Percentiles rank a stretch among this genome's conserved stretches.
These are phyloP conservation scores for Mycena haematopus DNA, from an alignment of 768 basidiomycete genomes.

Conservation along the genomic window DNA sequence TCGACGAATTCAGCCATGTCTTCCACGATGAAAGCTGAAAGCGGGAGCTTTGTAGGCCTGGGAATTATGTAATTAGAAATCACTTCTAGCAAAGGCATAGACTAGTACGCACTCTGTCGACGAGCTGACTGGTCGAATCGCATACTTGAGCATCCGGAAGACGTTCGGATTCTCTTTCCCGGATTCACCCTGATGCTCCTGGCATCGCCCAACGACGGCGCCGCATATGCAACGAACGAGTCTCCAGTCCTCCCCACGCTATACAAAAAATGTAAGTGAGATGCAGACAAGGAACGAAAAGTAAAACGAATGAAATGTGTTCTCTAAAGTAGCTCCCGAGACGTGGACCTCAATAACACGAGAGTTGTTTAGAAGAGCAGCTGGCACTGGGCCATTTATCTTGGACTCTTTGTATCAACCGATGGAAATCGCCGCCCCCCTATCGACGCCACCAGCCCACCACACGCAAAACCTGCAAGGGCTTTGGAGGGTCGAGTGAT, in stretches of 20 bases:
- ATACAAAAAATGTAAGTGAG: conserved; percentile 16
- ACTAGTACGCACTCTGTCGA: conserved; percentile 65
- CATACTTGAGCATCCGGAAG: conserved; percentile 84
- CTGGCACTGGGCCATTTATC: conserved; percentile 49
- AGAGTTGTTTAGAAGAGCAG: conserved; percentile 88
- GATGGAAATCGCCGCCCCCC: conserved; percentile 49
- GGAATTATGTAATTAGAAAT: conserved; percentile 3
- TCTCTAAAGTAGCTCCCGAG: conserved; percentile 90
- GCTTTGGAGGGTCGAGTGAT: conserved; percentile 48
- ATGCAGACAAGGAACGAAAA: conserved; percentile 23
- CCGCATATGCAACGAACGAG: conserved; percentile 82
- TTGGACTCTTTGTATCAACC: conserved; percentile 98
- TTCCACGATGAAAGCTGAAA: conserved; percentile 89
- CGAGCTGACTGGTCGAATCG: conserved; percentile 73
- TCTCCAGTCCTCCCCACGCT: conserved; percentile 70
- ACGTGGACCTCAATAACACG: conserved; percentile 69
- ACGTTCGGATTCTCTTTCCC: conserved; percentile 42
- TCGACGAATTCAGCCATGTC: conserved; percentile 92
- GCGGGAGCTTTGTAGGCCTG: conserved; percentile 58
- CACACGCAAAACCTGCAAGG: conserved; percentile 61
- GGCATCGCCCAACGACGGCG: conserved; percentile 77
- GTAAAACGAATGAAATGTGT: conserved; percentile 55
- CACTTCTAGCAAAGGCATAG: conserved; percentile 11
- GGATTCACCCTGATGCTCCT: conserved; percentile 49
- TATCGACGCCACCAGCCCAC: conserved; percentile 34